Evolutionary conservation across 192 early-diverging fungal genomes (phyloP).

Genomic region (Mortierella claussenii): DNA sequence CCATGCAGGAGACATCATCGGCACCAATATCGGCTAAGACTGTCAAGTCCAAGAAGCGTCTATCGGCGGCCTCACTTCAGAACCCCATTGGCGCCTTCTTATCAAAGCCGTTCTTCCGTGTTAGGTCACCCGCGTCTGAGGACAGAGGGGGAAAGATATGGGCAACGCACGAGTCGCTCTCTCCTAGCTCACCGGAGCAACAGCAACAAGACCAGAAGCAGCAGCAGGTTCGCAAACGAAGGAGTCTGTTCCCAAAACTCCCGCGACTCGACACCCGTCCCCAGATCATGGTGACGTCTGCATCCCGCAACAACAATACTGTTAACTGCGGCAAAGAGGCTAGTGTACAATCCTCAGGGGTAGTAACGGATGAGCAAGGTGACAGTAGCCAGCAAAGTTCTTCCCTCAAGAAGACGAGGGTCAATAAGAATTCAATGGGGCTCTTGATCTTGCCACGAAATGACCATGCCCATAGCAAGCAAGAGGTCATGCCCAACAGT

Average conservation of each 20-base stretch:
- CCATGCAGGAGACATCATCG: background rate
- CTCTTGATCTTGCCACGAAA: no score
- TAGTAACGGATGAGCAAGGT: background rate
- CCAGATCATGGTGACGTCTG: background rate
- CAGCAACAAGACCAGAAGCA: conserved; percentile 11
- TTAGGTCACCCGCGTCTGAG: background rate
- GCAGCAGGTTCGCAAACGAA: conserved; percentile 12
- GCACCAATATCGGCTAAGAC: background rate
- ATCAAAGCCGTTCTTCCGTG: conserved; percentile 16
- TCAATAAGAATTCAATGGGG: background rate
- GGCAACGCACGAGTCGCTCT: no score
- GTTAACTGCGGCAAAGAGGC: no score
- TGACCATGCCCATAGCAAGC: no score
- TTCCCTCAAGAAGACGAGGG: background rate
- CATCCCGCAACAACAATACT: background rate
- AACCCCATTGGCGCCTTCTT: conserved; percentile 30
- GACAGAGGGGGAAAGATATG: background rate
- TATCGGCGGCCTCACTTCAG: conserved; percentile 20
- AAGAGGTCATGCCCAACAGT: no score
- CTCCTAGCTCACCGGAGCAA: conserved; percentile 5
- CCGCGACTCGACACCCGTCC: conserved; percentile 33
- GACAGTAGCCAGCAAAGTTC: background rate
- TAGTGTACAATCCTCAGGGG: background rate
- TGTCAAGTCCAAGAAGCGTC: conserved; percentile 11
- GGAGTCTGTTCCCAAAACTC: conserved; percentile 20